Percentiles rank a stretch among this genome's conserved stretches.
phyloP scores from a whole-genome alignment of 1,284 basidiomycete species.

The Puccinia triticina region DNA sequence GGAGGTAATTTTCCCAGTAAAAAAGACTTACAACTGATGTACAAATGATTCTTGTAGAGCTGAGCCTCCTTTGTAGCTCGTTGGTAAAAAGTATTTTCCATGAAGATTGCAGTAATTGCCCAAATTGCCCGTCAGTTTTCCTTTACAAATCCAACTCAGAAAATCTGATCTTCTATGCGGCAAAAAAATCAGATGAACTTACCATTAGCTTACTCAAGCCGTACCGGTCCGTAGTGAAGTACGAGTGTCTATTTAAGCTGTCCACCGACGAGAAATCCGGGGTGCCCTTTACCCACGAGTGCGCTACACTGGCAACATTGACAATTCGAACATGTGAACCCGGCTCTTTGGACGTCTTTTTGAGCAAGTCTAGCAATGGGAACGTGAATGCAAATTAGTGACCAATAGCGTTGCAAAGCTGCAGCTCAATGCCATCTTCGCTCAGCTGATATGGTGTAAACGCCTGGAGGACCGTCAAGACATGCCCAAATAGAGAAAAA shows the following conservation, averaged over 20 bases:
- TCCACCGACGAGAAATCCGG: constrained; percentile 36
- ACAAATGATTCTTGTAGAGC: constrained; percentile 28
- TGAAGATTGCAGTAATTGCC: background rate
- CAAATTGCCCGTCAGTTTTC: background rate
- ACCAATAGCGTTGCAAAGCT: constrained; percentile 46
- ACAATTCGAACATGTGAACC: constrained; percentile 33
- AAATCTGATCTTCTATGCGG: background rate
- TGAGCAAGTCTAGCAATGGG: constrained; percentile 19
- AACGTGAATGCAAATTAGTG: constrained; percentile 49
- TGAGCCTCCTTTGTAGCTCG: constrained; percentile 26
- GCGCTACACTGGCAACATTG: constrained; percentile 30
- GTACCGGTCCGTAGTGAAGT: background rate
- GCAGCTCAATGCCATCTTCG: constrained; percentile 48
- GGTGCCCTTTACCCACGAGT: constrained; percentile 1
- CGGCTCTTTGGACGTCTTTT: constrained; percentile 25
- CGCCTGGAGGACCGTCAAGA: constrained; percentile 5
- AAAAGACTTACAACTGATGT: constrained; percentile 25
- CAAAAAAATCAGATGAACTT: background rate
- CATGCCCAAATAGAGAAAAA: background rate
- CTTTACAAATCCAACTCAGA: too few relatives aligned
- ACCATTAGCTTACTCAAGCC: constrained; percentile 41
- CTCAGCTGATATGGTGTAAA: constrained; percentile 35
- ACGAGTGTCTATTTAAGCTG: constrained; percentile 26
- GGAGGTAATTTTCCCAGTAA: background rate
- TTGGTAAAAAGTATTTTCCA: constrained; percentile 44